Evolutionary conservation across 352 stramenopile species (phyloP), one percentile per base, ranked within the genome.

Genomic region (Halophytophthora batemanensis): DNA sequence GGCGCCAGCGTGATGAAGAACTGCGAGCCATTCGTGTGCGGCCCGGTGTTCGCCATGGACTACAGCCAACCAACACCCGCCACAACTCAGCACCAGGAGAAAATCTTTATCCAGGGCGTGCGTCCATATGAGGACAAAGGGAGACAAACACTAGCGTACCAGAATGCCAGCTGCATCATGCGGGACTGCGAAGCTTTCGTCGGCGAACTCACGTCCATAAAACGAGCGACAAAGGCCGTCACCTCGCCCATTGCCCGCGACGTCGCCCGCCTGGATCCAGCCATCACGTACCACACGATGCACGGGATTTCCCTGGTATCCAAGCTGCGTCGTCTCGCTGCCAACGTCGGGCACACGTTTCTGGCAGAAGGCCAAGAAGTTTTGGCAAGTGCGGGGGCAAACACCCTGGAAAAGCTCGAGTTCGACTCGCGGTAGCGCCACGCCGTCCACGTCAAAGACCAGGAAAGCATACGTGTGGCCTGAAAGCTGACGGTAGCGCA

Each of bases 1-100:
- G 77, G 74, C 8, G 76, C 69, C 25, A 94, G 51, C 6, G 97
- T 99, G 61, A 99, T 98, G 77, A 99, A 99, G 68, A 99, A 99
- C 70, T 99, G 98, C 17, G 84, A 98, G 12, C 96, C 96, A 53
- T 99, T 99, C 6, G 97, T 98, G 59, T 98, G 87, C 17, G 80
- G 86, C 0, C 96, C 61, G 50, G 62, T 79, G 63, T 99, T 99
- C 25, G 96, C 97, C 97, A 99, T 99, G 29, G 94, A 97, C 54
- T 87, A 44, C 15, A n/a, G 22, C 2, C 13, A 21, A 39, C n/a
- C 23, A 40, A 31, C 36, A 45, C 60, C 41, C 7, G 53, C 47
- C 10, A 7, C 51, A 22, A 36, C 2, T 17, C 35, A 45, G 14
- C 28, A 53, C 28, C 22, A 61, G 35, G 31, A 46, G 4, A 31